phyloP scores from a whole-genome alignment of 768 basidiomycete species.

The Trametes cubensis region DNA sequence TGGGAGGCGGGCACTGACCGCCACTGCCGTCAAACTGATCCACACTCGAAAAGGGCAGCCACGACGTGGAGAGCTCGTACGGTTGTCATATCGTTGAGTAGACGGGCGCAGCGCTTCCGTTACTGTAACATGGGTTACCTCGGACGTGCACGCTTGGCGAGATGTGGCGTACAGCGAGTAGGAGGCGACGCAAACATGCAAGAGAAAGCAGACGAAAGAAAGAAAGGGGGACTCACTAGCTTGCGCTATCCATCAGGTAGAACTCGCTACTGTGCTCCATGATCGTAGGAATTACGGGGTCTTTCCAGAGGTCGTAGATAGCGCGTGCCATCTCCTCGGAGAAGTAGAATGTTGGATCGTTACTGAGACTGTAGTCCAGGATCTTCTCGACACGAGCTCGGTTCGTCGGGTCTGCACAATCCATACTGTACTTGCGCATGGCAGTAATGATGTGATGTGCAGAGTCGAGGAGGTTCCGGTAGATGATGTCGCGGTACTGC shows the following conservation, averaged over 20 bases:
- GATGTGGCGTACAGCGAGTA: background rate
- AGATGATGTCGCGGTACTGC: slow-evolving; percentile 76
- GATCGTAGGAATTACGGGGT: slow-evolving; percentile 54
- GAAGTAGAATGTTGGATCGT: slow-evolving; percentile 48
- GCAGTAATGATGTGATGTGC: slow-evolving; percentile 85
- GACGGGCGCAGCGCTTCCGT: background rate
- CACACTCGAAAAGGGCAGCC: background rate
- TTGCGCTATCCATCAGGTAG: slow-evolving; percentile 94
- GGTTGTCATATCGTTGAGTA: background rate
- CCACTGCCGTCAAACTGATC: background rate
- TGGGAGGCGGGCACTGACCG: background rate
- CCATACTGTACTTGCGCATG: slow-evolving; percentile 83
- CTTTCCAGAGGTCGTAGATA: slow-evolving; percentile 70
- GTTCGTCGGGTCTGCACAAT: slow-evolving; percentile 70
- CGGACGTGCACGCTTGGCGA: background rate
- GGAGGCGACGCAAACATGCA: slow-evolving; percentile 1
- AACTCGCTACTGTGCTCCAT: slow-evolving; percentile 73
- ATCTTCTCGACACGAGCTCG: slow-evolving; percentile 65
- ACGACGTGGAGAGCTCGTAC: background rate
- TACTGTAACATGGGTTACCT: background rate
- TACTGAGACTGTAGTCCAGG: slow-evolving; percentile 56
- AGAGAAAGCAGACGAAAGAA: background rate
- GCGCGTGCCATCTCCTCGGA: slow-evolving; percentile 69
- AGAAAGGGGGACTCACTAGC: slow-evolving; percentile 61
- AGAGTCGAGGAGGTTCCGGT: slow-evolving; percentile 85